A percentile compares a stretch with the other conserved stretches of the same genome.
phyloP scores from a whole-genome alignment of 495 filamentous ascomycete species.

The Penicillium herquei region DNA sequence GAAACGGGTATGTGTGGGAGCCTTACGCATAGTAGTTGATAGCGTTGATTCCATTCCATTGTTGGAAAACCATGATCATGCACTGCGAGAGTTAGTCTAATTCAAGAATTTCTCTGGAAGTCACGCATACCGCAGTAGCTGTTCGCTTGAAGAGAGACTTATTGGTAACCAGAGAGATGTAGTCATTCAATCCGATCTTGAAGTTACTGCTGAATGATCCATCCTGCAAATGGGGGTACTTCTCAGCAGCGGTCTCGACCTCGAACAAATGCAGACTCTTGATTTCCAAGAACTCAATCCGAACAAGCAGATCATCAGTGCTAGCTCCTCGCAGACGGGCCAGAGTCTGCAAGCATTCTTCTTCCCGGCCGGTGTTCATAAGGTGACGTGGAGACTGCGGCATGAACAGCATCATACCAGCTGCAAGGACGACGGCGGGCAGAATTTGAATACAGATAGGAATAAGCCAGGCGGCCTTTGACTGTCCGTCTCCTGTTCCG shows the following conservation, averaged over 20 bases:
- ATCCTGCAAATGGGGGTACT: conserved; percentile 32
- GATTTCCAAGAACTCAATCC: conserved; percentile 78
- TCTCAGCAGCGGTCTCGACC: conserved; percentile 60
- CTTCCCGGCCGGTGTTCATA: conserved; percentile 31
- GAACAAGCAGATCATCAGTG: conserved; percentile 60
- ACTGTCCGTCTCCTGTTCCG: conserved; percentile 40
- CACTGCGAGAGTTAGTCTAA: conserved; percentile 19
- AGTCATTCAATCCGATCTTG: conserved; percentile 31
- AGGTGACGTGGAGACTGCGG: conserved; percentile 80
- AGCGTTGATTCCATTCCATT: conserved; percentile 58
- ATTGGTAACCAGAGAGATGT: conserved; percentile 32
- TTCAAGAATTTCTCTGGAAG: not conserved
- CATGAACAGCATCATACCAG: conserved; percentile 62
- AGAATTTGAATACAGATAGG: conserved; percentile 45
- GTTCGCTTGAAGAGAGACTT: conserved; percentile 38
- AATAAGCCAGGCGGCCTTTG: conserved; percentile 44
- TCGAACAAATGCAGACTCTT: conserved; percentile 74
- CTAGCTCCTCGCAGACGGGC: conserved; percentile 60
- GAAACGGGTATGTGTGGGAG: too few relatives aligned
- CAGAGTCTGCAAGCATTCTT: conserved; percentile 47
- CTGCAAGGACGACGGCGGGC: conserved; percentile 39
- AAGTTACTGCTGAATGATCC: conserved; percentile 31
- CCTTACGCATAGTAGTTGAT: conserved; percentile 31
- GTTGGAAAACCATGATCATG: conserved; percentile 54
- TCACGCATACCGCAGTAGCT: conserved; percentile 29